Evolutionary conservation across 2,329 filamentous ascomycete species (phyloP).

Genomic region (Tolypocladium guangdongense): DNA sequence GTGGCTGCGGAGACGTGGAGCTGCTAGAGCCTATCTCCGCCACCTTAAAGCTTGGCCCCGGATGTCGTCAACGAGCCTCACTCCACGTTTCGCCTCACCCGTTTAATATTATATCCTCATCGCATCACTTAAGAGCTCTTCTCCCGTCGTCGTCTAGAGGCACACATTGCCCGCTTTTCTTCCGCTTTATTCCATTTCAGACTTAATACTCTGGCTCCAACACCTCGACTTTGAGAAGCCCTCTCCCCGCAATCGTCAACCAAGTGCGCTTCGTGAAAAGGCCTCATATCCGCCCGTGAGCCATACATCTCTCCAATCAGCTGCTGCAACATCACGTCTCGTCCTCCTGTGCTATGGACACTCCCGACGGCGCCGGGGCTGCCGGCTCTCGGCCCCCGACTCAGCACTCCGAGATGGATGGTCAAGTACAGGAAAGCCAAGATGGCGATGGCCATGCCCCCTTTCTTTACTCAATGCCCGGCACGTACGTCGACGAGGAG

Average conservation of each 20-base stretch:
- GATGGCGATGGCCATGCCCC: not conserved
- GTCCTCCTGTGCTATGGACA: not conserved
- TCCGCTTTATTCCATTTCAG: too few relatives aligned
- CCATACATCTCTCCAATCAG: not conserved
- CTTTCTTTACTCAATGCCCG: slow-evolving; percentile 1
- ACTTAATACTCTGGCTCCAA: not conserved
- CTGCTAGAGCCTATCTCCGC: not conserved
- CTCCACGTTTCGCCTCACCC: not conserved
- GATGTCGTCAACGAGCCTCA: not conserved
- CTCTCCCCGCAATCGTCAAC: not conserved
- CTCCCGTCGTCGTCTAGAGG: not conserved
- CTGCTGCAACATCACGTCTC: not conserved
- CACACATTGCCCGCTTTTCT: not conserved
- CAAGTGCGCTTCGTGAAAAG: not conserved
- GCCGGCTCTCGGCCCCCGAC: not conserved
- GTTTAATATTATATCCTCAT: not conserved
- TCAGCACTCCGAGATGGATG: not conserved
- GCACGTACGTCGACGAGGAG: slow-evolving; percentile 6
- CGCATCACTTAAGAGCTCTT: not conserved
- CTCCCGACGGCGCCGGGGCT: not conserved
- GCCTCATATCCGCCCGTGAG: not conserved
- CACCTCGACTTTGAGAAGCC: not conserved
- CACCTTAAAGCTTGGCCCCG: not conserved
- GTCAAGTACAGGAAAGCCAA: not conserved
- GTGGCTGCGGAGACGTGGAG: not conserved